A percentile compares a stretch with the other conserved stretches of the same genome.
Evolutionary conservation across 23 red algal genomes (phyloP).

Genomic region (Gracilaria gracilis): DNA sequence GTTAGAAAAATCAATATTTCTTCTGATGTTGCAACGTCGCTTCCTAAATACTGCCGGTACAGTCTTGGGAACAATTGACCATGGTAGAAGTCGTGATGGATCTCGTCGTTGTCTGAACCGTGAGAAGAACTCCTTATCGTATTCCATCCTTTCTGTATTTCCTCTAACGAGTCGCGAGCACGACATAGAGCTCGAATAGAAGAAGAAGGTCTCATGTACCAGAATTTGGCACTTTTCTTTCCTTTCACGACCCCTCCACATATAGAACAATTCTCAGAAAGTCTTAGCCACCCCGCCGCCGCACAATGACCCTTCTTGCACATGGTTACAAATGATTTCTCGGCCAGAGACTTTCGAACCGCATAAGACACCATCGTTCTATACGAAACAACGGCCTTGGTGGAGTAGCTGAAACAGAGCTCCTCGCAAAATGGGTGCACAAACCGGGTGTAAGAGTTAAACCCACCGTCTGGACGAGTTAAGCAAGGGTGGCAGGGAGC

Average conservation of each 20-base stretch:
- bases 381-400: not conserved
- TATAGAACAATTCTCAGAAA: not conserved
- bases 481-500: too few relatives aligned
- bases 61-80: not conserved
- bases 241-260: not conserved
- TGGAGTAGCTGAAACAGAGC: too few relatives aligned
- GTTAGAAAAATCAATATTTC: not conserved
- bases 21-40: too few relatives aligned
- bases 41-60: not conserved
- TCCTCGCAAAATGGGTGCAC: too few relatives aligned
- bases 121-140: not conserved
- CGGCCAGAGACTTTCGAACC: not conserved
- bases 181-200: not conserved
- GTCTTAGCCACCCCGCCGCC: not conserved
- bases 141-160: not conserved
- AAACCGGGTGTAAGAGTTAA: too few relatives aligned
- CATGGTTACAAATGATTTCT: not conserved
- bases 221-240: not conserved
- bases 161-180: conserved; percentile 1
- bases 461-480: too few relatives aligned
- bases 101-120: not conserved
- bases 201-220: conserved; percentile 13
- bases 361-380: not conserved
- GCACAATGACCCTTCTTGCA: conserved; percentile 14
- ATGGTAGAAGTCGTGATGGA: not conserved